Conservation (phyloP, 2,329 filamentous ascomycete genomes). For the Trichoderma hamatum region DNA sequence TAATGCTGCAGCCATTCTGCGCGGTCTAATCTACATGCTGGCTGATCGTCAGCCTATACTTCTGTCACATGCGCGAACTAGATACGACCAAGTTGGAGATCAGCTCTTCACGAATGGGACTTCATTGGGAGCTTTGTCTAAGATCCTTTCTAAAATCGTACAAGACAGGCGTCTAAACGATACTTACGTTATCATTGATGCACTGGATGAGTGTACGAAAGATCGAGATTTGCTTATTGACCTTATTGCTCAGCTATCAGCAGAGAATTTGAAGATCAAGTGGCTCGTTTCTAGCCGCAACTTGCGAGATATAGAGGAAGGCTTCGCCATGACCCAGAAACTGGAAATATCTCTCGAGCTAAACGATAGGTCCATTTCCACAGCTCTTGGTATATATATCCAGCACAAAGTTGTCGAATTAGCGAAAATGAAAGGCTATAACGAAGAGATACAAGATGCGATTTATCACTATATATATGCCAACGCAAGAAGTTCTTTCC, state of each 20-base stretch:
- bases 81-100: constrained; percentile 41
- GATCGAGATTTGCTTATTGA: constrained; percentile 43
- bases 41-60: constrained; percentile 39
- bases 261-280: constrained; percentile 31
- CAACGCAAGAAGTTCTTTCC: constrained; percentile 37
- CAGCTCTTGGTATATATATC: neutral
- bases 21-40: constrained; percentile 49
- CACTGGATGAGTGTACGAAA: constrained; percentile 47
- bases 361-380: neutral
- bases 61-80: constrained; percentile 38
- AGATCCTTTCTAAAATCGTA: constrained; percentile 47
- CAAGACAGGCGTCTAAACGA: constrained; percentile 36
- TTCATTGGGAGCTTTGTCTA: constrained; percentile 41
- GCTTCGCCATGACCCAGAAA: neutral
- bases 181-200: constrained; percentile 48
- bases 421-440: neutral
- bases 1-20: constrained; percentile 45
- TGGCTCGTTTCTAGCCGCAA: constrained; percentile 25
- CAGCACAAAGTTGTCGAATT: neutral
- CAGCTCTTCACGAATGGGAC: constrained; percentile 45
- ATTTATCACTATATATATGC: constrained; percentile 18
- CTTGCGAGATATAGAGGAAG: constrained; percentile 27
- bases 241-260: constrained; percentile 36
- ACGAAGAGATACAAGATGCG: constrained; percentile 8
- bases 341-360: neutral